These are phyloP conservation scores for Bruguiera parviflora DNA, from an alignment of 345 rosid genomes.

Conservation along the genomic window DNA sequence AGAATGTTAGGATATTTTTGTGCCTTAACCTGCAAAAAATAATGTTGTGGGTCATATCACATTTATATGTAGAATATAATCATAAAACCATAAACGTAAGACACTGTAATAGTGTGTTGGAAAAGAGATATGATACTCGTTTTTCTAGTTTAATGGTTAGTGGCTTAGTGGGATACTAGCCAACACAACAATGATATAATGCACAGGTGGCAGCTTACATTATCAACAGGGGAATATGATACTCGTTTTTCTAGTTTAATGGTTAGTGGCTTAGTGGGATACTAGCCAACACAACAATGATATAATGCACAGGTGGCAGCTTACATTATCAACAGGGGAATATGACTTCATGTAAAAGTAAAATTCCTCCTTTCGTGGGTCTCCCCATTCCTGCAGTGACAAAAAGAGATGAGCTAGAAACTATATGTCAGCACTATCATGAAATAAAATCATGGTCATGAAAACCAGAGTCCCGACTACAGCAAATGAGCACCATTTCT, in stretches of 20 bases:
- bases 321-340: slow-evolving; percentile 91
- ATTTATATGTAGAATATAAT: not conserved
- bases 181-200: not conserved
- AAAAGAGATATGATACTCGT: not conserved
- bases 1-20: slow-evolving; percentile 82
- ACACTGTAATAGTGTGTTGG: not conserved
- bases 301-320: slow-evolving; percentile 11
- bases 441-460: not conserved
- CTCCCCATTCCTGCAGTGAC: slow-evolving; percentile 91
- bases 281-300: not conserved
- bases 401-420: slow-evolving; percentile 3
- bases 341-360: slow-evolving; percentile 90
- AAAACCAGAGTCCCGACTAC: not conserved
- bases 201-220: too few species aligned
- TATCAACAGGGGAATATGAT: too few species aligned
- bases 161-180: not conserved
- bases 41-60: slow-evolving; percentile 2
- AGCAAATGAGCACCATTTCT: not conserved
- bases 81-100: not conserved
- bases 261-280: not conserved
- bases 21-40: slow-evolving; percentile 53
- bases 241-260: not conserved
- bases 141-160: not conserved
- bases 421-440: not conserved
- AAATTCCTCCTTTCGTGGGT: slow-evolving; percentile 84